Conservation (phyloP, 768 basidiomycete genomes). For the Leucogyrophana mollusca region DNA sequence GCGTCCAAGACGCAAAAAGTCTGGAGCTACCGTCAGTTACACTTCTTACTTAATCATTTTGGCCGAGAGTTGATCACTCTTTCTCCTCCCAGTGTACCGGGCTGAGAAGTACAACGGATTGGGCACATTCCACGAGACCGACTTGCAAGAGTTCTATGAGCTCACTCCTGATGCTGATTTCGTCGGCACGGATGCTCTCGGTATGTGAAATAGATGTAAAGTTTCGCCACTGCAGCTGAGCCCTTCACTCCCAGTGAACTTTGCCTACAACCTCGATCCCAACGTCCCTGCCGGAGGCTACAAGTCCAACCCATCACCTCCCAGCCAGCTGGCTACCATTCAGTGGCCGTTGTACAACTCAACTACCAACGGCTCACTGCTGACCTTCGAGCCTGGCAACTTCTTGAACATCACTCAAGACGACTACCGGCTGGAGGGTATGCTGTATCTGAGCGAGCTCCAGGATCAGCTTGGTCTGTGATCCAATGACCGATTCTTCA, state of each 20-base stretch:
- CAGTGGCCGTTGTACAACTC: constrained; percentile 13
- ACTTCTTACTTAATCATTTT: neutral
- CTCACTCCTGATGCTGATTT: constrained; percentile 8
- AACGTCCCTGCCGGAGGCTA: constrained; percentile 14
- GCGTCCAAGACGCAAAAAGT: constrained; percentile 29
- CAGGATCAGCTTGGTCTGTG: constrained; percentile 4
- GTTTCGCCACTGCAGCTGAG: neutral
- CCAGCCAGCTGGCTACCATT: constrained; percentile 5
- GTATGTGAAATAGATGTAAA: neutral
- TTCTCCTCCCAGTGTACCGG: constrained; percentile 28
- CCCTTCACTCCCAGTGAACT: constrained; percentile 11
- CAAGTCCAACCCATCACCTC: neutral
- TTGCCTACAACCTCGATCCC: constrained; percentile 24
- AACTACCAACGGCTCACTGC: constrained; percentile 1
- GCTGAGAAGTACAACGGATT: constrained; percentile 25
- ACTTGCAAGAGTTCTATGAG: constrained; percentile 12
- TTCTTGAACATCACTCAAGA: constrained; percentile 14
- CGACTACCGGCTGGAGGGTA: constrained; percentile 5
- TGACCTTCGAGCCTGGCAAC: constrained; percentile 11
- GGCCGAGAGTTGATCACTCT: neutral
- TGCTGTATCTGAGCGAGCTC: constrained; percentile 4
- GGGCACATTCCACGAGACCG: constrained; percentile 22
- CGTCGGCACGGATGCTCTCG: constrained; percentile 11
- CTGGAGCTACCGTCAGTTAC: constrained; percentile 34
- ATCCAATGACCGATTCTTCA: neutral